Conservation (phyloP, 176 grass and related monocot species). For the Alloteropsis semialata region DNA sequence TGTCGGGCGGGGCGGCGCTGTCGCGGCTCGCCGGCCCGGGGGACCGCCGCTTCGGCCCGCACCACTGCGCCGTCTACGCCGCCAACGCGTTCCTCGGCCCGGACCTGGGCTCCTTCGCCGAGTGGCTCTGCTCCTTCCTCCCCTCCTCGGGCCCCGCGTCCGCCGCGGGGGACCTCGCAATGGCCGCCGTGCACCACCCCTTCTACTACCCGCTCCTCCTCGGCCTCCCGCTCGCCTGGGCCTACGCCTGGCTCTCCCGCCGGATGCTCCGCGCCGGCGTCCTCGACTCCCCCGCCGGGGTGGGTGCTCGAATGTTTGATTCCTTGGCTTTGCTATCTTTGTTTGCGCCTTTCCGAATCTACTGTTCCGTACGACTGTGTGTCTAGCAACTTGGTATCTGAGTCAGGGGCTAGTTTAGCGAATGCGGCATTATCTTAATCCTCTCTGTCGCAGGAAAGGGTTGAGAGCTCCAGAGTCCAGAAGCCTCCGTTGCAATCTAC, state of each 20-base stretch:
- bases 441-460: background rate
- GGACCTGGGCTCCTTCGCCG: constrained; percentile 84
- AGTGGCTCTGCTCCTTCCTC: constrained; percentile 74
- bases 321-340: background rate
- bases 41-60: constrained; percentile 66
- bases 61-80: constrained; percentile 84
- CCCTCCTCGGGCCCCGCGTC: background rate
- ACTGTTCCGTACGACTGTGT: background rate
- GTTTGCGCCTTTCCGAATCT: background rate
- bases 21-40: constrained; percentile 42
- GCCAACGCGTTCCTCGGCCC: constrained; percentile 90
- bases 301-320: constrained; percentile 11
- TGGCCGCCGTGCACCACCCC: constrained; percentile 75
- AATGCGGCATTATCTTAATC: constrained; percentile 16
- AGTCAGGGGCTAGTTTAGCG: background rate
- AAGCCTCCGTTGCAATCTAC: background rate
- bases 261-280: constrained; percentile 37
- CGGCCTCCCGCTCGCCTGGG: constrained; percentile 64
- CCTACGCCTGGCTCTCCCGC: constrained; percentile 67
- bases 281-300: constrained; percentile 53
- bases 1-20: constrained; percentile 54
- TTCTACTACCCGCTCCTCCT: constrained; percentile 85
- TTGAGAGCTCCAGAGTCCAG: background rate
- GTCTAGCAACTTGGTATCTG: background rate
- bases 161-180: constrained; percentile 43